phyloP scores from a whole-genome alignment of 176 grass and related monocot genomes.

The Bonia amplexicaulis region DNA sequence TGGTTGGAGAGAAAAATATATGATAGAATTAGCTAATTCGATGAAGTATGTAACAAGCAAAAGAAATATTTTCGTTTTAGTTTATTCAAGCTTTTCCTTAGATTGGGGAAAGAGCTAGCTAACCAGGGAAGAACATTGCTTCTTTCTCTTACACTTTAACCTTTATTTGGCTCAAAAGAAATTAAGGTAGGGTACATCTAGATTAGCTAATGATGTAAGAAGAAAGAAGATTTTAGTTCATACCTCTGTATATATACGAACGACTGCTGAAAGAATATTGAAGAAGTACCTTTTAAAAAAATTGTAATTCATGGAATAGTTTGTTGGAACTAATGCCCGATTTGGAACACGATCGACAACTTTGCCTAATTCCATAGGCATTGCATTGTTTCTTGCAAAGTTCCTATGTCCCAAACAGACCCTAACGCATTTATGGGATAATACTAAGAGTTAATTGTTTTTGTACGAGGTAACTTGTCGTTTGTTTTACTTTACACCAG shows the following conservation, averaged over 20 bases:
- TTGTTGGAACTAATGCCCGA: neutral
- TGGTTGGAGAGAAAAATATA: neutral
- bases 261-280: neutral
- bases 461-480: too few species aligned
- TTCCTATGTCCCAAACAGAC: neutral
- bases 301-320: neutral
- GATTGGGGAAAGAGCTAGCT: neutral
- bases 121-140: neutral
- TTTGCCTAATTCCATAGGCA: neutral
- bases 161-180: conserved; percentile 13
- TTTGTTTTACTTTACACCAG: too few species aligned
- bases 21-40: neutral
- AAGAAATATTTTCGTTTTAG: neutral
- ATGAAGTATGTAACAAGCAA: conserved; percentile 1
- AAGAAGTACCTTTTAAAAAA: neutral
- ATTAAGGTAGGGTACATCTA: neutral
- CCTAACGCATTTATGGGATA: neutral
- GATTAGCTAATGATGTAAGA: conserved; percentile 4
- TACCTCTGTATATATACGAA: neutral
- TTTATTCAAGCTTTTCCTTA: conserved; percentile 1
- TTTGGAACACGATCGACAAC: neutral
- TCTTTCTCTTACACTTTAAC: neutral
- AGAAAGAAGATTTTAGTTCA: neutral
- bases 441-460: too few species aligned
- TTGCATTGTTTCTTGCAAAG: neutral